Percentiles rank a stretch among this genome's conserved stretches.
phyloP scores from a whole-genome alignment of 2,329 filamentous ascomycete species.

The Talaromyces sp. region DNA sequence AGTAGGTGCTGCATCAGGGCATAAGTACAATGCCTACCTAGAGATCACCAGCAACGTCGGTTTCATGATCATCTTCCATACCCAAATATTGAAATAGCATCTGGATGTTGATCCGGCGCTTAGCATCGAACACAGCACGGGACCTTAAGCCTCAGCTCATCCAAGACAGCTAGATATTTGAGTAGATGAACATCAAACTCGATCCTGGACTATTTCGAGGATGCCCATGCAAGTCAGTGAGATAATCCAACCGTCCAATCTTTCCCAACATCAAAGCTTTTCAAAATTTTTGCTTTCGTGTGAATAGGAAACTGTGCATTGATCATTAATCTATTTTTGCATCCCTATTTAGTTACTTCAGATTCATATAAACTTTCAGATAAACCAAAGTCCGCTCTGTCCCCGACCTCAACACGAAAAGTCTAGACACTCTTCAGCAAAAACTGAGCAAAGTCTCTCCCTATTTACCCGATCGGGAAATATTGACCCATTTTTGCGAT shows the following conservation, averaged over 20 bases:
- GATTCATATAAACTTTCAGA: too few species aligned
- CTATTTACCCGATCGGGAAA: background rate
- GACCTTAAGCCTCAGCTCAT: background rate
- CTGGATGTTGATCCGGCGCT: background rate
- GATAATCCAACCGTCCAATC: background rate
- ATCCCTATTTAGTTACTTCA: too few species aligned
- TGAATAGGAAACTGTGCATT: too few species aligned
- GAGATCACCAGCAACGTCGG: background rate
- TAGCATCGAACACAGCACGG: background rate
- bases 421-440: background rate
- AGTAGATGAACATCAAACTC: background rate
- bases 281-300: background rate
- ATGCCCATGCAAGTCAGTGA: background rate
- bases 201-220: background rate
- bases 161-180: background rate
- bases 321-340: background rate
- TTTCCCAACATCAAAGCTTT: background rate
- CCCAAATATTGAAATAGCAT: background rate
- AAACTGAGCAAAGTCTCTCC: background rate
- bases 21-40: background rate
- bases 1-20: background rate
- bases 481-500: slow-evolving; percentile 1
- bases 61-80: background rate
- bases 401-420: background rate
- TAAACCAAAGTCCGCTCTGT: background rate